phyloP scores from a whole-genome alignment of 805 yeast species.

The Hanseniaspora mollemarum region DNA sequence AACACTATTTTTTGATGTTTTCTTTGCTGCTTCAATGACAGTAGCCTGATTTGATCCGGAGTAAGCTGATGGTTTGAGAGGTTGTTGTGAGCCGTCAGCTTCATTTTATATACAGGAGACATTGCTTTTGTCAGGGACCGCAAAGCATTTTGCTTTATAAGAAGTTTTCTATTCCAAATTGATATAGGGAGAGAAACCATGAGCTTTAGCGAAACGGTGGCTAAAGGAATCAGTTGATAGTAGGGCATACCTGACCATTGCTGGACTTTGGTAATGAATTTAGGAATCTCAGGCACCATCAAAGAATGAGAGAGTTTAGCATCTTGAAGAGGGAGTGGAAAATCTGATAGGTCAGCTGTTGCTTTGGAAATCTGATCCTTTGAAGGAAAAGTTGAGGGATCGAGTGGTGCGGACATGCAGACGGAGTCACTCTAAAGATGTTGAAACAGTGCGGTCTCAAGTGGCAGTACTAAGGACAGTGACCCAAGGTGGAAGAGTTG shows the following conservation, averaged over 20 bases:
- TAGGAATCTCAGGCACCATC: constrained; percentile 21
- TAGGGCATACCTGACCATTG: constrained; percentile 59
- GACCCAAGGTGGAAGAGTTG: too few species aligned
- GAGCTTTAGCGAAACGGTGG: constrained; percentile 56
- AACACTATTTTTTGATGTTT: constrained; percentile 64
- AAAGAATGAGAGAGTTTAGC: constrained; percentile 18
- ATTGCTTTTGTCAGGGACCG: constrained; percentile 64
- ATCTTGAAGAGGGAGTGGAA: constrained; percentile 11
- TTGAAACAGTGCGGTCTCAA: too few species aligned
- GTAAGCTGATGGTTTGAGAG: constrained; percentile 37
- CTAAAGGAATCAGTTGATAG: constrained; percentile 66
- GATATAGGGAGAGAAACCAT: constrained; percentile 69
- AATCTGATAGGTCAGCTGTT: constrained; percentile 7
- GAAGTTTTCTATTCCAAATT: constrained; percentile 53
- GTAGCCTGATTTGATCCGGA: constrained; percentile 64
- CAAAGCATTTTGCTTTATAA: constrained; percentile 58
- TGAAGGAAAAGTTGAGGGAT: neutral
- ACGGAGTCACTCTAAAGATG: too few species aligned
- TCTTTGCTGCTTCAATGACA: constrained; percentile 68
- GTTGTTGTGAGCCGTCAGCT: constrained; percentile 33
- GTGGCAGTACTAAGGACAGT: too few species aligned
- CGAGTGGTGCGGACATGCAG: neutral
- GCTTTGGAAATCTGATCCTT: constrained; percentile 7
- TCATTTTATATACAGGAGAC: constrained; percentile 57
- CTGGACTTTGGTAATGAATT: constrained; percentile 40